Percentiles rank a stretch among this genome's conserved stretches.
These are phyloP conservation scores for Prasinococcaceae sp. DNA, from an alignment of 139 green algal genomes.

Conservation along the genomic window DNA sequence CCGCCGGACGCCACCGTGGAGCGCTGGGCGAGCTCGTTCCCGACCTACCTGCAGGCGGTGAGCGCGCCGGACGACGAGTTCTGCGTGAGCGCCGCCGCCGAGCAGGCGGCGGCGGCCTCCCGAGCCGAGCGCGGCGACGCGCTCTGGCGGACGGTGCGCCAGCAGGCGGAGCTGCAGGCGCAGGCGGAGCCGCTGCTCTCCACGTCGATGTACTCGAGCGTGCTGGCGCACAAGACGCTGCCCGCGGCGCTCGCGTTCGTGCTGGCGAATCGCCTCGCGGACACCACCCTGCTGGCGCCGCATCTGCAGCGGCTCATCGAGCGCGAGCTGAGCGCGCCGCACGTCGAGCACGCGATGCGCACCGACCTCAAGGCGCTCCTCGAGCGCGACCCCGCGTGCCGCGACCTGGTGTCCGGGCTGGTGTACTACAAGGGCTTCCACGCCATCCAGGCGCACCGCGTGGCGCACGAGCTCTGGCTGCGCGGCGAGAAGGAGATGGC, in stretches of 20 bases:
- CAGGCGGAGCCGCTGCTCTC: conserved; percentile 67
- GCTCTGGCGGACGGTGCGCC: conserved; percentile 5
- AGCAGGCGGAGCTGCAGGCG: conserved; percentile 10
- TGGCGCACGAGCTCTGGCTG: conserved; percentile 77
- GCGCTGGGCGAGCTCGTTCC: too few relatives aligned
- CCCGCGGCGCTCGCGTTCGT: conserved; percentile 72
- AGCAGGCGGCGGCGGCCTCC: too few relatives aligned
- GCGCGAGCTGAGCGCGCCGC: too few relatives aligned
- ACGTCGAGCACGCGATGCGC: too few relatives aligned
- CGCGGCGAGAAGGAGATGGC: conserved; percentile 62
- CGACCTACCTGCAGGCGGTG: too few relatives aligned
- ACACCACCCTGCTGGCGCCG: conserved; percentile 54
- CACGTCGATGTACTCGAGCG: conserved; percentile 81
- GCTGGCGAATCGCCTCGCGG: conserved; percentile 84
- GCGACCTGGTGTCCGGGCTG: conserved; percentile 54
- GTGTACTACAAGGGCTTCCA: conserved; percentile 96
- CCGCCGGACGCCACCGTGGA: too few relatives aligned
- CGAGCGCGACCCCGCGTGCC: conserved; percentile 80
- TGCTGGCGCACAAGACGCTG: conserved; percentile 75
- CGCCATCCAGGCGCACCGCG: conserved; percentile 75
- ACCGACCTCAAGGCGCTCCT: conserved; percentile 52
- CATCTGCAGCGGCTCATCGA: neutral
- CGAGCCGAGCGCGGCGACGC: too few relatives aligned
- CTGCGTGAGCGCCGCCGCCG: too few relatives aligned
- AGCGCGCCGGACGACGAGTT: too few relatives aligned